These are phyloP conservation scores for Diophrys sp. DNA, from an alignment of 73 alveolate genomes.

Conservation along the genomic window DNA sequence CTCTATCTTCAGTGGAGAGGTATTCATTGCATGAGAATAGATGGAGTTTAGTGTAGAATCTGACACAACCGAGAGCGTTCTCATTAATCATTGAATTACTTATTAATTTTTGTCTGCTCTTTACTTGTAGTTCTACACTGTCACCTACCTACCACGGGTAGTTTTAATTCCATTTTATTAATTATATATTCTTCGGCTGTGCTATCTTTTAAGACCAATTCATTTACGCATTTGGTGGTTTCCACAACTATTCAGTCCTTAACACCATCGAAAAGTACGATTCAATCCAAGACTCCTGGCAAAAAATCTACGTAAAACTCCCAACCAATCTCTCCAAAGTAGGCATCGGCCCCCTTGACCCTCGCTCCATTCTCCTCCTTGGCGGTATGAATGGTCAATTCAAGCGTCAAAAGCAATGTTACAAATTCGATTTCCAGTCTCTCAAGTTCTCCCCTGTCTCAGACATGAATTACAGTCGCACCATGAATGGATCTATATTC, in stretches of 20 bases:
- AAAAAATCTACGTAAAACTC: slow-evolving; percentile 31
- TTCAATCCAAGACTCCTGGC: slow-evolving; percentile 45
- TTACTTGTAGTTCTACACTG: neutral
- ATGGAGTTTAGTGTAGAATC: slow-evolving; percentile 33
- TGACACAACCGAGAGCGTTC: slow-evolving; percentile 50
- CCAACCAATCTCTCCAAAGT: slow-evolving; percentile 51
- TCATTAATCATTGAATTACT: neutral
- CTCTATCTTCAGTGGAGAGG: slow-evolving; percentile 38
- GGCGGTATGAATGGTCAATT: slow-evolving; percentile 55
- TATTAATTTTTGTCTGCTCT: neutral
- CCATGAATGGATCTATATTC: slow-evolving; percentile 27
- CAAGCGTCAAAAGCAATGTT: slow-evolving; percentile 22
- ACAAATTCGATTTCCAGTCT: slow-evolving; percentile 27
- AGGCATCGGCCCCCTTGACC: slow-evolving; percentile 37
- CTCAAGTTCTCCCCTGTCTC: slow-evolving; percentile 20
- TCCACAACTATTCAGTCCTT: slow-evolving; percentile 42
- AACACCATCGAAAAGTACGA: slow-evolving; percentile 54
- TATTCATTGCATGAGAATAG: slow-evolving; percentile 48
- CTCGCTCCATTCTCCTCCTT: slow-evolving; percentile 20
- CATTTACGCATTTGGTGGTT: slow-evolving; percentile 56
- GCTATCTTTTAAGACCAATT: slow-evolving; percentile 36
- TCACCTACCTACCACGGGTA: neutral
- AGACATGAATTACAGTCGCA: slow-evolving; percentile 50
- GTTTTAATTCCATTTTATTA: neutral
- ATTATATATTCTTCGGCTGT: slow-evolving; percentile 23